Percentiles rank a stretch among this genome's conserved stretches.
phyloP scores from a whole-genome alignment of 2,329 filamentous ascomycete genomes.

The Colletotrichum horii region DNA sequence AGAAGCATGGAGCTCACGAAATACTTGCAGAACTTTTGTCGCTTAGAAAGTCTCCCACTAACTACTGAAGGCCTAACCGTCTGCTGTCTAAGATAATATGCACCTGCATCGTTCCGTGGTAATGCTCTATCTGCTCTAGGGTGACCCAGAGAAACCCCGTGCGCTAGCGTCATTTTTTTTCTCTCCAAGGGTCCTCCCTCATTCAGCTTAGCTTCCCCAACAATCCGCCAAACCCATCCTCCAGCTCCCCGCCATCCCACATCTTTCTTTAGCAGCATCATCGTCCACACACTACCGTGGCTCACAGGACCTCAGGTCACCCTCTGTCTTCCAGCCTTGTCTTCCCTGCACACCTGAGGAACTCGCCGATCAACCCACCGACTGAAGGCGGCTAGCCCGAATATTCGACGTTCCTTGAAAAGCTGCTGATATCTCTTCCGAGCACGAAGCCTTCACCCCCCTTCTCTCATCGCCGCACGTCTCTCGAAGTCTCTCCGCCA shows the following conservation, averaged over 20 bases:
- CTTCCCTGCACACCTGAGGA: background rate
- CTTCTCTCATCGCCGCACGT: background rate
- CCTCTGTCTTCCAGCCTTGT: background rate
- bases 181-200: conserved; percentile 11
- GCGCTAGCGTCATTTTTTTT: background rate
- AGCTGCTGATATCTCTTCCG: background rate
- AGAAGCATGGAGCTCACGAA: background rate
- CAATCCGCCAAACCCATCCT: background rate
- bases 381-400: background rate
- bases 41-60: background rate
- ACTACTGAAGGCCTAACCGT: background rate
- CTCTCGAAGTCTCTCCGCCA: background rate
- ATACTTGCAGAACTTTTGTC: background rate
- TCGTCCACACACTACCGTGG: background rate
- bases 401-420: background rate
- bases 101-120: background rate
- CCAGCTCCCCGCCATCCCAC: background rate
- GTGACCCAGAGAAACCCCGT: background rate
- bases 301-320: background rate
- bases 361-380: background rate
- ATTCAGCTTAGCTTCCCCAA: conserved; percentile 18
- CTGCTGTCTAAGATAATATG: background rate
- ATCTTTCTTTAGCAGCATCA: background rate
- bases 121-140: background rate
- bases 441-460: background rate